phyloP scores from a whole-genome alignment of 2,329 filamentous ascomycete genomes.

The Fusarium nisikadoi region DNA sequence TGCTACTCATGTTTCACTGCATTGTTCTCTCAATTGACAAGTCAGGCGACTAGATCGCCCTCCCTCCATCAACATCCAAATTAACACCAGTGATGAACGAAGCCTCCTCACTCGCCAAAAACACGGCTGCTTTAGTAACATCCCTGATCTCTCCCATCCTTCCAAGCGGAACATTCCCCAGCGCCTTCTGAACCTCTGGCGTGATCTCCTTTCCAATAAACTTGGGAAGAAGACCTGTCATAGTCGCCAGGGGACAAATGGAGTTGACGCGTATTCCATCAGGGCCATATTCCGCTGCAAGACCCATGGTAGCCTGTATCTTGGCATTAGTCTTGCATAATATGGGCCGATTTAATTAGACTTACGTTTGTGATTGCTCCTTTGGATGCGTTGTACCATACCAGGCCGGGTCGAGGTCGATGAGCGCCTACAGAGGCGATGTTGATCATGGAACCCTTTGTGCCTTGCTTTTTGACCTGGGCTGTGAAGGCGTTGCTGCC shows the following conservation, averaged over 20 bases:
- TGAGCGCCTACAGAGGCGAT: constrained; percentile 13
- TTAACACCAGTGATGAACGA: constrained; percentile 79
- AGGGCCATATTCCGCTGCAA: constrained; percentile 79
- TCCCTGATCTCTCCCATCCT: constrained; percentile 58
- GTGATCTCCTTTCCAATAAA: constrained; percentile 73
- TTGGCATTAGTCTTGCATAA: background rate
- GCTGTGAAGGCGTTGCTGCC: constrained; percentile 7
- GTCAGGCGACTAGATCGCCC: background rate
- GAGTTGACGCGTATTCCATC: constrained; percentile 79
- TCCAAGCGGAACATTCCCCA: constrained; percentile 66
- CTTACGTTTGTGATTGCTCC: constrained; percentile 68
- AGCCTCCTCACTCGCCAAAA: constrained; percentile 76
- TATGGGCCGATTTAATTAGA: background rate
- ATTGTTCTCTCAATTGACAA: background rate
- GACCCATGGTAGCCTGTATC: constrained; percentile 54
- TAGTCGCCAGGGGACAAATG: constrained; percentile 73
- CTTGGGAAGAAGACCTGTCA: background rate
- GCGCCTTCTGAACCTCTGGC: constrained; percentile 66
- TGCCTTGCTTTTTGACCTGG: background rate
- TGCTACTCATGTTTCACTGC: background rate
- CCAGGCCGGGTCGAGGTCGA: constrained; percentile 69
- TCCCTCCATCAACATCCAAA: constrained; percentile 59
- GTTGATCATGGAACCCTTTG: constrained; percentile 22
- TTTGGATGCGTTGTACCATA: constrained; percentile 78
- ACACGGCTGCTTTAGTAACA: constrained; percentile 76